phyloP scores from a whole-genome alignment of 2,329 filamentous ascomycete species.

The Elsinoe necatrix region DNA sequence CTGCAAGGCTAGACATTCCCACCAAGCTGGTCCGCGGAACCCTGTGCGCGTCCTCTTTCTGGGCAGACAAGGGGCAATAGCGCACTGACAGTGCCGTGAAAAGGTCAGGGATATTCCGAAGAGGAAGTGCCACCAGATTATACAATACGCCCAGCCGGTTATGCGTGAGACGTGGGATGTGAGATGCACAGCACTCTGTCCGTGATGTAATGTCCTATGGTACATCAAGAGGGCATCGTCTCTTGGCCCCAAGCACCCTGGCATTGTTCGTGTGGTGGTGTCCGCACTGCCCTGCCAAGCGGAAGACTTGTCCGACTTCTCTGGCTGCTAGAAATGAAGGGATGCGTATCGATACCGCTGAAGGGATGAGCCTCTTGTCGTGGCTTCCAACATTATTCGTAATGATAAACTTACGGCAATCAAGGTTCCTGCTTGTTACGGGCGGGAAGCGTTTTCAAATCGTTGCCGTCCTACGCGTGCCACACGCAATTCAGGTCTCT shows the following conservation, averaged over 20 bases:
- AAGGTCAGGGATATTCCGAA: neutral
- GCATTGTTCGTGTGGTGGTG: neutral
- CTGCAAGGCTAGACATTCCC: slow-evolving; percentile 10
- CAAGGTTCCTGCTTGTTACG: slow-evolving; percentile 12
- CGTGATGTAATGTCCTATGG: neutral
- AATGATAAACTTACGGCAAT: slow-evolving; percentile 1
- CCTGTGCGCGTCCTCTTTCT: slow-evolving; percentile 1
- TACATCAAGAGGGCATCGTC: neutral
- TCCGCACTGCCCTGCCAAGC: neutral
- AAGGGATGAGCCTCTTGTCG: neutral
- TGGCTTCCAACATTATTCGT: neutral
- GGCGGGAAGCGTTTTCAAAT: neutral
- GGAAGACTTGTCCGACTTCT: neutral
- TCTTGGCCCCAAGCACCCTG: slow-evolving; percentile 5
- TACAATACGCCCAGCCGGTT: neutral
- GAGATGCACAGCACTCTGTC: neutral
- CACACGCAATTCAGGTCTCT: neutral
- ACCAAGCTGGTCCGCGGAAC: neutral
- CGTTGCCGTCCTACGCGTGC: slow-evolving; percentile 1
- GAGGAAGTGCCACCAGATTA: slow-evolving; percentile 8
- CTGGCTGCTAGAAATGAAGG: neutral
- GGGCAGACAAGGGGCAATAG: slow-evolving; percentile 9
- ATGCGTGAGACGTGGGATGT: neutral
- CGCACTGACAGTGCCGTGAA: slow-evolving; percentile 9
- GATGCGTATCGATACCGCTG: neutral